Evolutionary conservation across 2,329 filamentous ascomycete genomes (phyloP).

Genomic region (Calonectria ilicicola): DNA sequence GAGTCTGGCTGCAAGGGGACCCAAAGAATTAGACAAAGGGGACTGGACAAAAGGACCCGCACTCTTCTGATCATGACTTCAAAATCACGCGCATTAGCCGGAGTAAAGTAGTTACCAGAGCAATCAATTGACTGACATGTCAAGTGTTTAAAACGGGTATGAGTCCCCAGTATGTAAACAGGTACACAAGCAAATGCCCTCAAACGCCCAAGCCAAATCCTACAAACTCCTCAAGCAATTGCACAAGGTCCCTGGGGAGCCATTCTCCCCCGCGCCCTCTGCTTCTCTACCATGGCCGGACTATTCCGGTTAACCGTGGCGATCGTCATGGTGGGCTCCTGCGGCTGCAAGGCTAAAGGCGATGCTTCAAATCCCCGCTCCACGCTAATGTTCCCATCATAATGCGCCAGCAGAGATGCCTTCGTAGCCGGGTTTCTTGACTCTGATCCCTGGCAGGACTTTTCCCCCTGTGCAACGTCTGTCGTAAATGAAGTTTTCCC

Average conservation of each 20-base stretch:
- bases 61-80: not conserved
- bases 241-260: slow-evolving; percentile 39
- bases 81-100: not conserved
- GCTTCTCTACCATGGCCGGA: slow-evolving; percentile 20
- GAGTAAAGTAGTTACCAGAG: slow-evolving; percentile 8
- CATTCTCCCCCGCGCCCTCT: slow-evolving; percentile 24
- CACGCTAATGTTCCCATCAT: slow-evolving; percentile 5
- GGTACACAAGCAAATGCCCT: slow-evolving; percentile 49
- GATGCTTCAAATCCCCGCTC: not conserved
- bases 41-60: not conserved
- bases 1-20: not conserved
- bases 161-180: slow-evolving; percentile 46
- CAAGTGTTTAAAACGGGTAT: slow-evolving; percentile 46
- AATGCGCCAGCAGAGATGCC: slow-evolving; percentile 18
- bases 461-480: slow-evolving; percentile 37
- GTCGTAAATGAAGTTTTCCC: slow-evolving; percentile 41
- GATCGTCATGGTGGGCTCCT: slow-evolving; percentile 21
- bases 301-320: not conserved
- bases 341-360: slow-evolving; percentile 2
- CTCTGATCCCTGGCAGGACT: slow-evolving; percentile 26
- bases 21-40: not conserved
- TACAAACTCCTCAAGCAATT: slow-evolving; percentile 49
- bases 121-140: slow-evolving; percentile 30
- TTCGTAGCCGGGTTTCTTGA: slow-evolving; percentile 28
- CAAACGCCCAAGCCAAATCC: slow-evolving; percentile 50